A percentile compares a stretch with the other conserved stretches of the same genome.
phyloP scores from a whole-genome alignment of 495 filamentous ascomycete species.

The Trichoderma reesei region DNA sequence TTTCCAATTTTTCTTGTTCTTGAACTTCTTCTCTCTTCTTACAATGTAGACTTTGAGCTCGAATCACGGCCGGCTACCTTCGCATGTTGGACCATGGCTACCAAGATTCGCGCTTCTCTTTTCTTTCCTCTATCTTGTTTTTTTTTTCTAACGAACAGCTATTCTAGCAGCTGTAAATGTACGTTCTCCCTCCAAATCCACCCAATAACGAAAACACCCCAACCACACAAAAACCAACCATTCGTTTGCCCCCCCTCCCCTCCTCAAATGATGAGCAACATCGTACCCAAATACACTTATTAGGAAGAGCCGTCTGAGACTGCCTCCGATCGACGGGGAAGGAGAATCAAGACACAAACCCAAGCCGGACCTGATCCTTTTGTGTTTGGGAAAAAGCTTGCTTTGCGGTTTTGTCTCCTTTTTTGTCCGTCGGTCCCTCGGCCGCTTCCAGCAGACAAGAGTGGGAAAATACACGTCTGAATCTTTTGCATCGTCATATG shows the following conservation, averaged over 20 bases:
- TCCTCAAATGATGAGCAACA: slow-evolving; percentile 10
- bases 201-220: not conserved
- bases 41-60: not conserved
- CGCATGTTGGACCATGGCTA: not conserved
- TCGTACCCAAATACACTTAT: slow-evolving; percentile 2
- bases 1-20: slow-evolving; percentile 1
- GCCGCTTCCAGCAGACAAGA: not conserved
- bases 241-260: not conserved
- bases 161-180: not conserved
- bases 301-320: slow-evolving; percentile 16
- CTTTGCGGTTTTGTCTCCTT: not conserved
- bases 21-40: not conserved
- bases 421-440: not conserved
- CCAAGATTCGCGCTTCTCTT: not conserved
- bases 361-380: too few relatives aligned
- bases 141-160: not conserved
- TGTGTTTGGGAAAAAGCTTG: too few relatives aligned
- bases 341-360: too few relatives aligned
- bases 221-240: not conserved
- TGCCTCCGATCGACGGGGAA: not conserved
- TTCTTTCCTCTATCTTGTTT: not conserved
- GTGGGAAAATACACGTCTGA: not conserved
- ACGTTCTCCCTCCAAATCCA: not conserved
- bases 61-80: not conserved
- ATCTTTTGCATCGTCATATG: slow-evolving; percentile 12